Base-by-base conservation (phyloP, 2,329 filamentous ascomycete genomes). In the Ophiocordyceps robertsii region DNA sequence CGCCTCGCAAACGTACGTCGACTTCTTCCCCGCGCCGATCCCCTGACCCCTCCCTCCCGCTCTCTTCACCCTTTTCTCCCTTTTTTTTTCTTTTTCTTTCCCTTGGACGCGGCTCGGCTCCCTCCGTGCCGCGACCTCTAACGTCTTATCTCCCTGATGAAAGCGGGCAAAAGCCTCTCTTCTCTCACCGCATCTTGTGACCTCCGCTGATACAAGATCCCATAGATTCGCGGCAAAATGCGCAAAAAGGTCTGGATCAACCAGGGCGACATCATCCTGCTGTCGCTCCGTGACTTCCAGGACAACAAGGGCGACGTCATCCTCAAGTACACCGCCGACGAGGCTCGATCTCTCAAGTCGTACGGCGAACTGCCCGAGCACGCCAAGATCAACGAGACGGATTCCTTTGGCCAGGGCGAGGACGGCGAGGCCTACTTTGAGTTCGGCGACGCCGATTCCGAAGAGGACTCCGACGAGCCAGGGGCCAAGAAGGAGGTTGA, bases 241-340 rank as follows among this genome's bases (percentile, higher is more conserved):
- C 82, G 92, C 59, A 98, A 98, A 78, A 98, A 98, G 78, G 92
- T 96, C 66, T 95, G 88, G 88, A 95, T 95, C 76, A 95, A 95
- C 75, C 88, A 95, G 71, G 88, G 88, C 60, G 87, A 95, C 64
- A 95, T 95, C 63, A 89, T 90, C 63, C 77, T 90, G 38, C 73
- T 90, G 47, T 89, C 83, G 31, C 81, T 94, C 47, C 84, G 87
- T 55, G 88, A 93, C 65, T 93, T 93, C 70, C 87, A 94, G 64
- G 86, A 92, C 67, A 84, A 90, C 69, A 94, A 94, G 71, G 89
- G 89, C 64, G 89, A 95, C 63, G 94, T 95, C 64, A 92, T 92
- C 60, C 79, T 93, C 62, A 96, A 95, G 73, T 95, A 95, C 77
- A 85, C 79, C 44, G 82, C 87, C 68, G 92, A 98, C 61, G 92